Percentiles rank a stretch among this genome's conserved stretches.
Evolutionary conservation across 768 basidiomycete genomes (phyloP).

Genomic region (Panaeolus papilionaceus): DNA sequence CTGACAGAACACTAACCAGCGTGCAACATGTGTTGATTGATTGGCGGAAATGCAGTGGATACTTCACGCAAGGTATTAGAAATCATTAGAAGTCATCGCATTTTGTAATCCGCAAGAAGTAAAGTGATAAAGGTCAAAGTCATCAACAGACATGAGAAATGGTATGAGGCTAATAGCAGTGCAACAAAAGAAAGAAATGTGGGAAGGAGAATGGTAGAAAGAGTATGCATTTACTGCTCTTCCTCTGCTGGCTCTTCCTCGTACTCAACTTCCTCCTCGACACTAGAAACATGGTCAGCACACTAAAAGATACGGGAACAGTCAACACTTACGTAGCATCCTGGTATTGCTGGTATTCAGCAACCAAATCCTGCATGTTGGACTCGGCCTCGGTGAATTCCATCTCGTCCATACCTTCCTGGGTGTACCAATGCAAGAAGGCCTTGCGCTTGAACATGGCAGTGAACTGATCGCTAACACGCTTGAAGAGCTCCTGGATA

Average conservation of each 20-base stretch:
- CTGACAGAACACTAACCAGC: not conserved
- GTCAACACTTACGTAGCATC: conserved; percentile 79
- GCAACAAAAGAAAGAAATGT: conserved; percentile 24
- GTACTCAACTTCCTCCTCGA: conserved; percentile 89
- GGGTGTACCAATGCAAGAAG: conserved; percentile 99
- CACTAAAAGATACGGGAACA: not conserved
- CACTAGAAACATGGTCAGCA: conserved; percentile 46
- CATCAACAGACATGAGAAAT: conserved; percentile 38
- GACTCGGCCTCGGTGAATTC: conserved; percentile 99
- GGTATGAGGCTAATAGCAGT: conserved; percentile 11
- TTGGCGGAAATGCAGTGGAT: conserved; percentile 1
- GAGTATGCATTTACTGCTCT: conserved; percentile 44
- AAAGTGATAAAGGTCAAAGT: conserved; percentile 33
- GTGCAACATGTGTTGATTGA: not conserved
- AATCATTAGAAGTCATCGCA: conserved; percentile 31
- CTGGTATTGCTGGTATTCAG: conserved; percentile 97
- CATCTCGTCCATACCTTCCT: conserved; percentile 99
- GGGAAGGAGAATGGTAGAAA: conserved; percentile 21
- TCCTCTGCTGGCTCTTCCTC: conserved; percentile 81
- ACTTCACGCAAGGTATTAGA: conserved; percentile 22
- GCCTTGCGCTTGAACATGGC: conserved; percentile 99
- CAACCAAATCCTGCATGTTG: conserved; percentile 98
- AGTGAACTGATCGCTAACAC: conserved; percentile 97
- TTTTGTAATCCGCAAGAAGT: conserved; percentile 41
- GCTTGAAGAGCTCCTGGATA: conserved; percentile 98